These are phyloP conservation scores for Leishmania turanica DNA, from an alignment of 208 protist genomes.

Conservation along the genomic window DNA sequence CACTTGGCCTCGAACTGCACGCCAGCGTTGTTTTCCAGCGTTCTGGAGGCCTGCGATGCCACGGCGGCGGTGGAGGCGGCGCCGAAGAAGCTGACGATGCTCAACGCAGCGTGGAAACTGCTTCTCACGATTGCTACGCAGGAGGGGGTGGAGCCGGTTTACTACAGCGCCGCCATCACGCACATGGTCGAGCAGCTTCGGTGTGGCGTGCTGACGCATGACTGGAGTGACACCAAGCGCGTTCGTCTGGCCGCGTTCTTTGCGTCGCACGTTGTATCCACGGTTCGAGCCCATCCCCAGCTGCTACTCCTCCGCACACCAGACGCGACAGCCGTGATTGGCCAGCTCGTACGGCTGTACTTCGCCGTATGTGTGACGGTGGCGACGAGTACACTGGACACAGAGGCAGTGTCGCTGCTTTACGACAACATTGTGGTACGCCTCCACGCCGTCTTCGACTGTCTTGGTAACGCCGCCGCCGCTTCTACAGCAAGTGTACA, in stretches of 20 bases:
- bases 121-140: conserved; percentile 52
- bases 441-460: conserved; percentile 49
- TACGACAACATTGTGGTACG: conserved; percentile 51
- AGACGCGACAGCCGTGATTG: conserved; percentile 24
- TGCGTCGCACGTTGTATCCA: conserved; percentile 65
- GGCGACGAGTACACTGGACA: conserved; percentile 39
- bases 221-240: conserved; percentile 67
- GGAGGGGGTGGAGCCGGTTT: conserved; percentile 6
- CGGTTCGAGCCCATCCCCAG: conserved; percentile 53
- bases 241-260: conserved; percentile 66
- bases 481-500: background rate
- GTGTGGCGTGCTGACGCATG: conserved; percentile 65
- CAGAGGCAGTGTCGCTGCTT: conserved; percentile 33
- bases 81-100: conserved; percentile 42
- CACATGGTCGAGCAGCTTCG: conserved; percentile 72
- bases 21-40: conserved; percentile 36
- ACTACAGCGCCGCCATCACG: conserved; percentile 36
- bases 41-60: conserved; percentile 50
- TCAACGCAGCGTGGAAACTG: conserved; percentile 77
- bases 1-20: conserved; percentile 36
- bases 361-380: conserved; percentile 52
- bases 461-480: conserved; percentile 37
- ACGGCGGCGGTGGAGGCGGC: conserved; percentile 20
- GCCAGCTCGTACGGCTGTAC: conserved; percentile 44
- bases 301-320: conserved; percentile 18